phyloP scores from a whole-genome alignment of 2,329 filamentous ascomycete species.

The Apiospora koreana region DNA sequence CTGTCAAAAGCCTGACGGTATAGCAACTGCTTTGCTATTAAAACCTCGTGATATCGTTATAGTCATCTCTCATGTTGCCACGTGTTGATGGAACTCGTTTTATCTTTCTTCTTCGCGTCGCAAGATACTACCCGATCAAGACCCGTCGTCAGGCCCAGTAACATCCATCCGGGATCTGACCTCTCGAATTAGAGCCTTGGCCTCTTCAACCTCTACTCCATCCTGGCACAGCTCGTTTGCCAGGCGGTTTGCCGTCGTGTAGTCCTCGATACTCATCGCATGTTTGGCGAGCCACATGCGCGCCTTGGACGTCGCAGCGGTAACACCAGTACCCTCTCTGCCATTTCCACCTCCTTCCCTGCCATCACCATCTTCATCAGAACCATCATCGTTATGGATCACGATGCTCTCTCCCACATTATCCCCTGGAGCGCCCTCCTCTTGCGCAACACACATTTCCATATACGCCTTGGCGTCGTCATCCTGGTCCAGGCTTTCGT shows the following conservation, averaged over 20 bases:
- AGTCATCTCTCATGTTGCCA: not conserved
- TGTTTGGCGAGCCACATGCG: slow-evolving; percentile 89
- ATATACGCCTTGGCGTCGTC: slow-evolving; percentile 89
- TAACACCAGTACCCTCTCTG: slow-evolving; percentile 73
- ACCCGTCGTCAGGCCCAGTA: slow-evolving; percentile 14
- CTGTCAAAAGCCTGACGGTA: not conserved
- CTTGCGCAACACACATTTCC: slow-evolving; percentile 92
- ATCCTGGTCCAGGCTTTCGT: slow-evolving; percentile 76
- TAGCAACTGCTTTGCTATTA: not conserved
- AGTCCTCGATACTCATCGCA: slow-evolving; percentile 76
- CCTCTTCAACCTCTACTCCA: slow-evolving; percentile 94
- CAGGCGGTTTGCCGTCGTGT: slow-evolving; percentile 73
- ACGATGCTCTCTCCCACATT: slow-evolving; percentile 50
- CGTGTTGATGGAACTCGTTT: not conserved
- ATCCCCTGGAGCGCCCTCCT: slow-evolving; percentile 65
- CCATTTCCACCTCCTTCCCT: slow-evolving; percentile 16
- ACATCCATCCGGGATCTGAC: slow-evolving; percentile 74
- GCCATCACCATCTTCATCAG: slow-evolving; percentile 40
- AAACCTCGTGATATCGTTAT: not conserved
- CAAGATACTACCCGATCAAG: not conserved
- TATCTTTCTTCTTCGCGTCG: not conserved
- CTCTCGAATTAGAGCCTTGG: slow-evolving; percentile 88
- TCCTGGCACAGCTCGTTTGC: slow-evolving; percentile 94
- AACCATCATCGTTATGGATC: slow-evolving; percentile 53
- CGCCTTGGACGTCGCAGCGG: slow-evolving; percentile 86